A percentile compares a stretch with the other conserved stretches of the same genome.
These are phyloP conservation scores for Pichia heedii DNA, from an alignment of 805 yeast species.

Conservation along the genomic window DNA sequence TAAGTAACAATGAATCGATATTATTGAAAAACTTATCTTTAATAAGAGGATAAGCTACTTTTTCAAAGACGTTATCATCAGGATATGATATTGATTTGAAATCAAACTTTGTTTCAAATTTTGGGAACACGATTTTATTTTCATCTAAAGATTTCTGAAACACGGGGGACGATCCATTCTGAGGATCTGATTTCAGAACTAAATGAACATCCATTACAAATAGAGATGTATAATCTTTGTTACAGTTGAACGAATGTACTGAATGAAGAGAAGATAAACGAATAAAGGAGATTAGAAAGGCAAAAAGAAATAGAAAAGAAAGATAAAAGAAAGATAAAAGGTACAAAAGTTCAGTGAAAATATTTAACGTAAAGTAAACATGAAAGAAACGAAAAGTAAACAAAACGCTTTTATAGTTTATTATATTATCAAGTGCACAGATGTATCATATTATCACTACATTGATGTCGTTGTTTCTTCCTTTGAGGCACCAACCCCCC, in stretches of 20 bases:
- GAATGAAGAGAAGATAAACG: neutral
- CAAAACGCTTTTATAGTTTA: too few relatives aligned
- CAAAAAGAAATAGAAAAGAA: too few relatives aligned
- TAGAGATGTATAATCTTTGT: neutral
- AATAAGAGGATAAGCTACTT: conserved; percentile 27
- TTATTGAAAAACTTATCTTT: conserved; percentile 22
- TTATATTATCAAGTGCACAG: too few relatives aligned
- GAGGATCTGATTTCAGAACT: conserved; percentile 7
- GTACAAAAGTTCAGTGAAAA: too few relatives aligned
- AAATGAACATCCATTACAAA: conserved; percentile 10
- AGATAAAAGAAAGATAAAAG: too few relatives aligned
- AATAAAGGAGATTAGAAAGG: too few relatives aligned
- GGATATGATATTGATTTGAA: conserved; percentile 16
- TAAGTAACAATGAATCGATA: conserved; percentile 36
- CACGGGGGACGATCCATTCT: conserved; percentile 1
- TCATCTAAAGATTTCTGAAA: conserved; percentile 13
- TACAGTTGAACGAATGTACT: neutral
- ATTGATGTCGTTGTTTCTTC: too few relatives aligned
- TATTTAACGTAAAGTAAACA: too few relatives aligned
- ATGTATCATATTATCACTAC: too few relatives aligned
- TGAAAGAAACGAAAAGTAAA: too few relatives aligned
- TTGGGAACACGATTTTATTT: conserved; percentile 19
- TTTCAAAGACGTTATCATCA: conserved; percentile 13
- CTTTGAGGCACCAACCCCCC: too few relatives aligned
- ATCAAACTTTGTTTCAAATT: conserved; percentile 20